Evolutionary conservation across 139 green algal species (phyloP).

Genomic region (Deuterostichococcus epilithicus): DNA sequence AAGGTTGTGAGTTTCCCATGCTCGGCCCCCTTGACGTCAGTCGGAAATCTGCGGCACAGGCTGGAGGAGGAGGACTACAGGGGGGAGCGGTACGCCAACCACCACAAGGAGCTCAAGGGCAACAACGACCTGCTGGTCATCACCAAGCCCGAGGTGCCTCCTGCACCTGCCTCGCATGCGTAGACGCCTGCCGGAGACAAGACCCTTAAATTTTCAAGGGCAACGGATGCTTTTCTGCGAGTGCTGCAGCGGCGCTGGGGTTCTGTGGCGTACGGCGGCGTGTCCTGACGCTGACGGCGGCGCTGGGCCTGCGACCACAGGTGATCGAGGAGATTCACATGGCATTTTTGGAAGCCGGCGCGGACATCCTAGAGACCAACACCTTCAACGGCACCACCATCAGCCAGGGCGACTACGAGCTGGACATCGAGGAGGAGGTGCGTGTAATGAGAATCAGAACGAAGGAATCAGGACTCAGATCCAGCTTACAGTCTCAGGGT

Average conservation of each 20-base stretch:
- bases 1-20: no score
- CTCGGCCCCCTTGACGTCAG: not conserved
- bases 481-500: no score
- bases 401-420: constrained; percentile 84
- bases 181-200: no score
- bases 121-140: constrained; percentile 98
- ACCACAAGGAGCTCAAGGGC: constrained; percentile 91
- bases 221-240: no score
- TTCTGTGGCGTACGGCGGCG: no score
- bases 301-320: not conserved
- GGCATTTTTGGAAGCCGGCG: constrained; percentile 82
- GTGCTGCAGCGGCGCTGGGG: no score
- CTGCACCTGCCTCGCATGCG: no score
- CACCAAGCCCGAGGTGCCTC: constrained; percentile 77
- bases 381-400: constrained; percentile 95
- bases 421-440: constrained; percentile 81
- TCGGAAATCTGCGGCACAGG: no score
- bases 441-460: no score
- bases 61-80: constrained; percentile 92
- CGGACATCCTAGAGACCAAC: constrained; percentile 99
- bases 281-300: no score
- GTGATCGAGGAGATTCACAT: constrained; percentile 93
- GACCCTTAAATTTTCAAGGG: no score
- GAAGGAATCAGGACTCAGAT: no score
- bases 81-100: constrained; percentile 63